Evolutionary conservation across 768 basidiomycete species (phyloP).

Genomic region (Suillus cothurnatus): DNA sequence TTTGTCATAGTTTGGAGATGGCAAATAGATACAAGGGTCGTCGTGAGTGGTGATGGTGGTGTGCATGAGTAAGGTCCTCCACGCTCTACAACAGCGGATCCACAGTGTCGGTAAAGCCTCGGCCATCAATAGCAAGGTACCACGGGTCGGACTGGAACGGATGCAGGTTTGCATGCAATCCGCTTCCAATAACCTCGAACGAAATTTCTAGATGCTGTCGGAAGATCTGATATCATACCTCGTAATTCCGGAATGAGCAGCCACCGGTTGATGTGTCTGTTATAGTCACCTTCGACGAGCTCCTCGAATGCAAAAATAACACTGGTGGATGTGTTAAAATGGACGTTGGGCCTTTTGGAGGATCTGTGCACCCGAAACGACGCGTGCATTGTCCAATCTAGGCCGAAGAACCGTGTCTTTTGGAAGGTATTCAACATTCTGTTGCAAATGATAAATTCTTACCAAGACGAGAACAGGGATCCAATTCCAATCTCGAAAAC

Average conservation of each 20-base stretch:
- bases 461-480: background rate
- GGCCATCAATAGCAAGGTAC: background rate
- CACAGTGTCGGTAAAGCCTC: background rate
- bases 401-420: background rate
- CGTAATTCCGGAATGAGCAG: background rate
- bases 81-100: background rate
- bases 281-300: background rate
- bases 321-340: background rate
- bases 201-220: background rate
- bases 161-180: background rate
- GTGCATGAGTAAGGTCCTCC: background rate
- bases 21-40: background rate
- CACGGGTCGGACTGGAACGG: background rate
- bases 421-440: background rate
- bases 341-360: background rate
- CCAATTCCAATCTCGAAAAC: background rate
- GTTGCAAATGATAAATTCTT: background rate
- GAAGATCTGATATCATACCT: background rate
- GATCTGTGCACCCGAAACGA: background rate
- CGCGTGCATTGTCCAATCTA: background rate
- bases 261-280: background rate
- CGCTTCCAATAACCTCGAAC: background rate
- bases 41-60: background rate
- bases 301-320: background rate
- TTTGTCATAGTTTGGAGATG: background rate